A percentile compares a stretch with the other conserved stretches of the same genome.
Evolutionary conservation across 345 rosid genomes (phyloP).

Genomic region (Passiflora organensis): DNA sequence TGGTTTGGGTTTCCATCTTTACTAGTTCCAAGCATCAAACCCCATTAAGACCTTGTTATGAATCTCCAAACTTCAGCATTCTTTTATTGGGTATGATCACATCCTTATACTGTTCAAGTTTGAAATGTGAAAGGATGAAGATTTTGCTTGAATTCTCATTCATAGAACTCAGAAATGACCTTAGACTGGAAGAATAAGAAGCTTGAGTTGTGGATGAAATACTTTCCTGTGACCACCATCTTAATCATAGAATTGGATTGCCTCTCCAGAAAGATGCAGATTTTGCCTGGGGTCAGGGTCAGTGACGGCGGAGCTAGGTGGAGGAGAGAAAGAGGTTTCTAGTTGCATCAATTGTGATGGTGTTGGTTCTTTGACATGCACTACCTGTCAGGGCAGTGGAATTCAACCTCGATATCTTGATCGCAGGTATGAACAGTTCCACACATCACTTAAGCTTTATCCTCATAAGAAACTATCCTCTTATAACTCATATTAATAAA

Average conservation of each 20-base stretch:
- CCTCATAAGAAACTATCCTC: too few species aligned
- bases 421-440: slow-evolving; percentile 53
- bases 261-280: slow-evolving; percentile 63
- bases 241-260: background rate
- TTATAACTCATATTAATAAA: too few species aligned
- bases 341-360: slow-evolving; percentile 79
- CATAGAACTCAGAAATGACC: background rate
- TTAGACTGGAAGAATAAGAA: background rate
- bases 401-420: slow-evolving; percentile 98
- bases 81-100: too few species aligned
- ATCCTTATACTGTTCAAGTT: too few species aligned
- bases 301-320: slow-evolving; percentile 67
- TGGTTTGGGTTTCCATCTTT: too few species aligned
- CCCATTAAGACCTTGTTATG: too few species aligned
- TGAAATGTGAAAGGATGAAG: too few species aligned
- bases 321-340: slow-evolving; percentile 70
- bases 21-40: too few species aligned
- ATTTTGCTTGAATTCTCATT: background rate
- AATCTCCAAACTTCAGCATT: too few species aligned
- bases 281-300: slow-evolving; percentile 77
- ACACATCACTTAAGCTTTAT: too few species aligned
- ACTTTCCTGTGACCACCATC: background rate
- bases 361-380: slow-evolving; percentile 80
- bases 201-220: background rate
- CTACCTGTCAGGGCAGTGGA: slow-evolving; percentile 93